A percentile compares a stretch with the other conserved stretches of the same genome.
Evolutionary conservation across 805 yeast genomes (phyloP).

Genomic region (Wickerhamomyces ciferrii): DNA sequence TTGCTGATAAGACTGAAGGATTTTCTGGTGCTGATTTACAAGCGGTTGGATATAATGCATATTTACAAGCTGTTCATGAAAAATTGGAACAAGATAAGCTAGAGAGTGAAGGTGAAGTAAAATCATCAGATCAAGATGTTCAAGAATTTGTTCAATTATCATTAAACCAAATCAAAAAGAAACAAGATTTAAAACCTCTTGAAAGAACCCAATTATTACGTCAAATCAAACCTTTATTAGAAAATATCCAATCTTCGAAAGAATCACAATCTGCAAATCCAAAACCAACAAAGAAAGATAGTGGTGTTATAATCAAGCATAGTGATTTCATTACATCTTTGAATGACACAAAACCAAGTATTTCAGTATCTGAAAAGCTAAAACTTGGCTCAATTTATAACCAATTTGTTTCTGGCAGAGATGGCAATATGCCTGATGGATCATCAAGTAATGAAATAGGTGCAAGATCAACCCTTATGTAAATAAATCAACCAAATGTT

Average conservation of each 20-base stretch:
- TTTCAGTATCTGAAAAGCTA: conserved; percentile 62
- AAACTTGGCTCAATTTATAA: conserved; percentile 62
- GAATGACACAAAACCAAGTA: conserved; percentile 82
- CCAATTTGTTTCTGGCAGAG: conserved; percentile 71
- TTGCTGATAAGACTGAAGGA: conserved; percentile 64
- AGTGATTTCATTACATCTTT: conserved; percentile 59
- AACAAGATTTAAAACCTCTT: conserved; percentile 25
- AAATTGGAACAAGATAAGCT: conserved; percentile 46
- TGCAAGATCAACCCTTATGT: conserved; percentile 80
- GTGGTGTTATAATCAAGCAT: conserved; percentile 40
- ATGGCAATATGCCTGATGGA: conserved; percentile 87
- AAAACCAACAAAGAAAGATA: conserved; percentile 10
- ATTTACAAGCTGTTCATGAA: conserved; percentile 77
- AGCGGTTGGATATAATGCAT: conserved; percentile 87
- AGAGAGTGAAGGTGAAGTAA: conserved; percentile 18
- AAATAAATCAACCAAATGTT: conserved; percentile 8
- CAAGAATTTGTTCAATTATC: conserved; percentile 41
- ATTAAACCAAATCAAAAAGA: conserved; percentile 12
- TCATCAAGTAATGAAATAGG: conserved; percentile 77
- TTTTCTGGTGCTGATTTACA: conserved; percentile 95
- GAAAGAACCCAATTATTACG: conserved; percentile 35
- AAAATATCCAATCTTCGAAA: conserved; percentile 7
- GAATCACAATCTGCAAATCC: neutral
- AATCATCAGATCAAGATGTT: conserved; percentile 8
- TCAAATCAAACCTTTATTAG: conserved; percentile 36